phyloP scores from a whole-genome alignment of 2,329 filamentous ascomycete genomes.

The Grosmannia serpens region DNA sequence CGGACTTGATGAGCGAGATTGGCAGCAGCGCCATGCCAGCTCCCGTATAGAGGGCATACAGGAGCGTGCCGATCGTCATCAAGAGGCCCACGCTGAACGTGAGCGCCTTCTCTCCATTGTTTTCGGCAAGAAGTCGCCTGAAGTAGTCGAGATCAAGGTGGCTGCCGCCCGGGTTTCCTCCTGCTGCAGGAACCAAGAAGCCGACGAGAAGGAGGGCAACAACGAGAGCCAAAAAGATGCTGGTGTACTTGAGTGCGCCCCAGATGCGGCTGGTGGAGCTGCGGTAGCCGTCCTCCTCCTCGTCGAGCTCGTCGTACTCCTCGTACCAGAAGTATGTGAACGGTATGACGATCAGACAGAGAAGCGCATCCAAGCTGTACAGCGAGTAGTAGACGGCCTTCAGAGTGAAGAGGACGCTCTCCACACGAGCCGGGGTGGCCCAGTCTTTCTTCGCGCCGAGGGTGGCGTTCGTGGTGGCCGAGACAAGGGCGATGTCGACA shows the following conservation, averaged over 20 bases:
- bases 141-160: slow-evolving; percentile 85
- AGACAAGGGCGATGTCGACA: slow-evolving; percentile 90
- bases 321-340: slow-evolving; percentile 99
- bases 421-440: slow-evolving; percentile 74
- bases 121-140: slow-evolving; percentile 70
- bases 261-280: slow-evolving; percentile 60
- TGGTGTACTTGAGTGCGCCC: slow-evolving; percentile 83
- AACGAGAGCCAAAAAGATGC: slow-evolving; percentile 70
- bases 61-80: slow-evolving; percentile 70
- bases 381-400: slow-evolving; percentile 86
- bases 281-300: slow-evolving; percentile 65
- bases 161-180: slow-evolving; percentile 41
- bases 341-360: slow-evolving; percentile 82
- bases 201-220: slow-evolving; percentile 80
- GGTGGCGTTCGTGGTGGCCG: slow-evolving; percentile 66
- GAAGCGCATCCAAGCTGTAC: slow-evolving; percentile 80
- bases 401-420: slow-evolving; percentile 67
- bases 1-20: slow-evolving; percentile 82
- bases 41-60: slow-evolving; percentile 84
- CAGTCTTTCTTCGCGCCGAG: slow-evolving; percentile 84
- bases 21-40: slow-evolving; percentile 81
- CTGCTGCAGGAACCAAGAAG: slow-evolving; percentile 82
- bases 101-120: slow-evolving; percentile 83
- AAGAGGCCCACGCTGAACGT: slow-evolving; percentile 85
- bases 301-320: slow-evolving; percentile 86